Conservation (phyloP, 2,329 filamentous ascomycete genomes). For the Colletotrichum sp. region DNA sequence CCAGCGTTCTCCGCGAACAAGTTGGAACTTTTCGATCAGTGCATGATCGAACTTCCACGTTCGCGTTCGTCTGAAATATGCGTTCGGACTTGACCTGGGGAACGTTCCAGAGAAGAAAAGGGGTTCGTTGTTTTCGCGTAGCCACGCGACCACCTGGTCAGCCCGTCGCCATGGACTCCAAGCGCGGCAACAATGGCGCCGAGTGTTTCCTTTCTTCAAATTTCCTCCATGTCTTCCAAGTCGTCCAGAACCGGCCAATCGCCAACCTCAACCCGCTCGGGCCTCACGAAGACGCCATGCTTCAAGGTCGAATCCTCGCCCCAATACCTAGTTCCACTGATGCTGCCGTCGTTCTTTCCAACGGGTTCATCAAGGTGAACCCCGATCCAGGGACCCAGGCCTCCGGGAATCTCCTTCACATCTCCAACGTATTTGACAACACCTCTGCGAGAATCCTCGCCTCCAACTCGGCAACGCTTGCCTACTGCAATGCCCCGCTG, state of each 20-base stretch:
- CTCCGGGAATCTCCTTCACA: constrained; percentile 74
- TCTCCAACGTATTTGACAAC: constrained; percentile 74
- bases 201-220: constrained; percentile 39
- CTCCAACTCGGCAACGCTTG: constrained; percentile 68
- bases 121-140: neutral
- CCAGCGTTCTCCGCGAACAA: neutral
- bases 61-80: constrained; percentile 8
- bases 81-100: constrained; percentile 5
- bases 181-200: neutral
- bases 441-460: constrained; percentile 73
- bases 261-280: constrained; percentile 78
- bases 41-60: constrained; percentile 1
- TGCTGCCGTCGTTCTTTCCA: constrained; percentile 82
- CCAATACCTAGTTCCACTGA: constrained; percentile 73
- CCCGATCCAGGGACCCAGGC: constrained; percentile 73
- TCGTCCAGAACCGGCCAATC: constrained; percentile 75
- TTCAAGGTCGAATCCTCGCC: constrained; percentile 66
- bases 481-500: constrained; percentile 70
- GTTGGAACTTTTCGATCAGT: neutral
- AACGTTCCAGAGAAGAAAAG: constrained; percentile 4
- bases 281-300: constrained; percentile 78
- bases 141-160: neutral
- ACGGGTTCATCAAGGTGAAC: constrained; percentile 79
- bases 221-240: constrained; percentile 80
- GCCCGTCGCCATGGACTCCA: neutral